phyloP scores from a whole-genome alignment of 169 alveolate genomes.

The Eimeria brunetti region DNA sequence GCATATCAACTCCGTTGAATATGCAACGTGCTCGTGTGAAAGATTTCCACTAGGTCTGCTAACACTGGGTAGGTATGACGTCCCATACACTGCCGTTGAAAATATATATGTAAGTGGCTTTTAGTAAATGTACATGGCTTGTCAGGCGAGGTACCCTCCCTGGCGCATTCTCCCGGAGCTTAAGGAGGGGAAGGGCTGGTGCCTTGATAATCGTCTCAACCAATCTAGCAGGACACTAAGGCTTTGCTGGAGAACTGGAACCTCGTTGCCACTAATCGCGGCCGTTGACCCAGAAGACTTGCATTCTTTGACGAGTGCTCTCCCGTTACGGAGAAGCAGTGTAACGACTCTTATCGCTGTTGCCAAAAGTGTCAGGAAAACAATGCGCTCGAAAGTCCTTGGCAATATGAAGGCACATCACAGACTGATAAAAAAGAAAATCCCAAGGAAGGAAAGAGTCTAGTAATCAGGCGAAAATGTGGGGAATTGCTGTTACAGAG shows the following conservation, averaged over 20 bases:
- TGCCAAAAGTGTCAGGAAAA: background rate
- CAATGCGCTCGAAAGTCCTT: background rate
- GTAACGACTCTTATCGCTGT: background rate
- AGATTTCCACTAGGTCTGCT: background rate
- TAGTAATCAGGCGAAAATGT: background rate
- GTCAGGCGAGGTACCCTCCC: background rate
- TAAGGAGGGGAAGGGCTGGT: background rate
- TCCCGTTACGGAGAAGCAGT: background rate
- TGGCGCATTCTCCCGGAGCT: background rate
- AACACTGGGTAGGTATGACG: background rate
- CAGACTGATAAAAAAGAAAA: background rate
- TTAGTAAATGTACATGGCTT: background rate
- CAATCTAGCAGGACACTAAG: background rate
- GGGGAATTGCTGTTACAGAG: background rate
- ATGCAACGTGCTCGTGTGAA: background rate
- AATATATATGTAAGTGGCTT: background rate
- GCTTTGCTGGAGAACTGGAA: background rate
- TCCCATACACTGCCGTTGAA: background rate
- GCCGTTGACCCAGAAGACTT: background rate
- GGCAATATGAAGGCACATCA: background rate
- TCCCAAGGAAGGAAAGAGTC: too few relatives aligned
- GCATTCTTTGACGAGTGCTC: background rate
- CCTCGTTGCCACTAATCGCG: background rate
- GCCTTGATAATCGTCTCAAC: background rate
- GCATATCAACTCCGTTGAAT: background rate